Evolutionary conservation across 2,329 filamentous ascomycete genomes (phyloP).

Genomic region (Trichothecium sympodiale): DNA sequence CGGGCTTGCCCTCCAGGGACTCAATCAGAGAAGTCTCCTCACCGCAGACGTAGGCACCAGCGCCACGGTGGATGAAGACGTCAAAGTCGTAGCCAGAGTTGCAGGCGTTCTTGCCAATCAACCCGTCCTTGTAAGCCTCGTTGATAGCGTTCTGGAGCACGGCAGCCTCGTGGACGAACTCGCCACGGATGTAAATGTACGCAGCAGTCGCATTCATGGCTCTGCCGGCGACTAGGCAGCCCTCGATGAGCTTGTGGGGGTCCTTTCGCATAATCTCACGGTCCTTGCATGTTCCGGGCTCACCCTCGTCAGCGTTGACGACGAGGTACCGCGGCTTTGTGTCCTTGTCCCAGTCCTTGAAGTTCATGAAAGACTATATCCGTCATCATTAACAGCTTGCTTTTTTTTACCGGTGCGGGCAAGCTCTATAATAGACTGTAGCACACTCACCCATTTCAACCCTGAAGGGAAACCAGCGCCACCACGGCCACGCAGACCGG

Average conservation of each 20-base stretch:
- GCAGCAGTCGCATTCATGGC: conserved; percentile 98
- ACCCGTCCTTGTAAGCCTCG: conserved; percentile 87
- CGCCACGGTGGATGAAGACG: conserved; percentile 90
- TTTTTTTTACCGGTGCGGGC: too few relatives aligned
- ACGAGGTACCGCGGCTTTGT: conserved; percentile 91
- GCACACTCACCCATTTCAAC: conserved; percentile 86
- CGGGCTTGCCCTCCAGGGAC: conserved; percentile 94
- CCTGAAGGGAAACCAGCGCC: conserved; percentile 97
- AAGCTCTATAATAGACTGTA: conserved; percentile 8
- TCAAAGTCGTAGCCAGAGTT: conserved; percentile 96
- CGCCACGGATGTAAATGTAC: conserved; percentile 98
- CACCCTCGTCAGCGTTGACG: conserved; percentile 96
- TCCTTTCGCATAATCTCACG: conserved; percentile 99
- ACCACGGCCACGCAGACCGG: conserved; percentile 87
- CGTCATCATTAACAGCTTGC: conserved; percentile 2
- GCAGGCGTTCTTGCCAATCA: conserved; percentile 98
- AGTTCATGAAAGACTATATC: conserved; percentile 96
- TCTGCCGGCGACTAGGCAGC: conserved; percentile 87
- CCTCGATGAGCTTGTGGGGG: conserved; percentile 96
- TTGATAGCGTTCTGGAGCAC: conserved; percentile 93
- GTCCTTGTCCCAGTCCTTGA: conserved; percentile 99
- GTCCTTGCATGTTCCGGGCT: conserved; percentile 98
- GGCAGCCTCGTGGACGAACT: conserved; percentile 93
- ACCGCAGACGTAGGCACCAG: conserved; percentile 94
- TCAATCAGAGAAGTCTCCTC: conserved; percentile 98